Percentiles rank a stretch among this genome's conserved stretches.
These are phyloP conservation scores for Yarrowia divulgata DNA, from an alignment of 805 yeast genomes.

Conservation along the genomic window DNA sequence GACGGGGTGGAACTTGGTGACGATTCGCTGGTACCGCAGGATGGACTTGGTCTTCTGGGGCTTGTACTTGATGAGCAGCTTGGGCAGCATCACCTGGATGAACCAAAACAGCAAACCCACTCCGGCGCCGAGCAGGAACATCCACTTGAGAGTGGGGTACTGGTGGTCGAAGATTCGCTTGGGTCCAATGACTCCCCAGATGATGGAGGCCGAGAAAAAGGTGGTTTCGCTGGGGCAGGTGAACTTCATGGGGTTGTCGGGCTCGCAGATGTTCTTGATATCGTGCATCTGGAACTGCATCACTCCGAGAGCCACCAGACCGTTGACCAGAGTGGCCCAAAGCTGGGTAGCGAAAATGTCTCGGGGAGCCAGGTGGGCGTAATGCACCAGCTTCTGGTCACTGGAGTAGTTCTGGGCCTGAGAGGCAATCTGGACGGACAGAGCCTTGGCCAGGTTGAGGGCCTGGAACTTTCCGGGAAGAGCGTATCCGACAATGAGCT, in stretches of 20 bases:
- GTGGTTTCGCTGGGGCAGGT: conserved; percentile 53
- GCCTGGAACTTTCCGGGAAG: conserved; percentile 70
- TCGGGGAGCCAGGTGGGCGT: conserved; percentile 65
- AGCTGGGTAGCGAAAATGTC: conserved; percentile 56
- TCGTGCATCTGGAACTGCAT: conserved; percentile 50
- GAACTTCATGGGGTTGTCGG: conserved; percentile 43
- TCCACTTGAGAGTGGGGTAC: conserved; percentile 44
- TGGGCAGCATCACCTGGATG: conserved; percentile 42
- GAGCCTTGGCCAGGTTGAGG: conserved; percentile 65
- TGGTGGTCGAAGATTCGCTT: conserved; percentile 53
- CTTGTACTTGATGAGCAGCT: conserved; percentile 32
- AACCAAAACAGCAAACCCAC: conserved; percentile 41
- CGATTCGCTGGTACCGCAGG: conserved; percentile 8
- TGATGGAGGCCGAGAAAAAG: conserved; percentile 58
- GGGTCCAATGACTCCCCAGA: conserved; percentile 59
- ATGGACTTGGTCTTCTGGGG: conserved; percentile 31
- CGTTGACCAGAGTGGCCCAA: conserved; percentile 53
- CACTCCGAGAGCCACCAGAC: conserved; percentile 48
- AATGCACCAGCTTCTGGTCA: conserved; percentile 68
- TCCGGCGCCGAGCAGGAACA: conserved; percentile 46
- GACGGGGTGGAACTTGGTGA: conserved; percentile 7
- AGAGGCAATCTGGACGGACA: conserved; percentile 66
- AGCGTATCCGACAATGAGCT: conserved; percentile 69
- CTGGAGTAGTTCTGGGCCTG: conserved; percentile 64
- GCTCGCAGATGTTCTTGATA: conserved; percentile 47